Base-by-base conservation (phyloP, 768 basidiomycete genomes). In the Tricholoma bakamatsutake region DNA sequence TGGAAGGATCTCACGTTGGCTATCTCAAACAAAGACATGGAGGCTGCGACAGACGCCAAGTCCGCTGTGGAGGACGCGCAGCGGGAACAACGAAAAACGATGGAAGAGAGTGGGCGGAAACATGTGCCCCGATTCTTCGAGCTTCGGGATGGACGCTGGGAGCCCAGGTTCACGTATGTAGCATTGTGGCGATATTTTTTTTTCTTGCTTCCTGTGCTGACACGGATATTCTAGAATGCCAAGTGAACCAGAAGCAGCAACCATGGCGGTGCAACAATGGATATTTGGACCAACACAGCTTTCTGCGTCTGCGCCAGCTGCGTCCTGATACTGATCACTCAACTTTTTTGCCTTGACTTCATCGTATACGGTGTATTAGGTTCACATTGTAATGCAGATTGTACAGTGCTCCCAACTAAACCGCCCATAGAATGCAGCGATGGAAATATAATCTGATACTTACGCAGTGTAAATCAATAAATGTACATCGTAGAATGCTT, bases 31-130 rank as follows among this genome's bases (percentile, higher is more conserved):
- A 91, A 88, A 65, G 93, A 99, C 68, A 96, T 98, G 93, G 92
- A 95, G 62, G 86, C 83, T 10, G 97, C 97, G 21, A 97, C 94
- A 4, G 81, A 81, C 27, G 91, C 93, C 48, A 99, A 99, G 77
- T 82, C 83, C 2, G 78, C 79, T 11, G 90, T 99, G 0, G 97
- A 99, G 73, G 93, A 96, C 60, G 84, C 84, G 24, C 95, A 98
- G 72, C 79, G 97, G 48, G 93, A 97, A 62, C 70, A 80, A 54
- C 83, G 91, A 37, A 82, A 79, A 65, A 73, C 74, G 67, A 77
- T 88, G 58, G 94, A 95, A 56, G 89, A 88, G 64, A 80, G 69
- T 17, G 90, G 90, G 5, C 76, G 81, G 60, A 73, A 72, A 50
- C 85, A 89, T 62, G 73, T 79, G n/a, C 83, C 90, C 47, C 78